Base-by-base conservation (phyloP, 495 filamentous ascomycete species). In the Elaphomyces granulatus region DNA sequence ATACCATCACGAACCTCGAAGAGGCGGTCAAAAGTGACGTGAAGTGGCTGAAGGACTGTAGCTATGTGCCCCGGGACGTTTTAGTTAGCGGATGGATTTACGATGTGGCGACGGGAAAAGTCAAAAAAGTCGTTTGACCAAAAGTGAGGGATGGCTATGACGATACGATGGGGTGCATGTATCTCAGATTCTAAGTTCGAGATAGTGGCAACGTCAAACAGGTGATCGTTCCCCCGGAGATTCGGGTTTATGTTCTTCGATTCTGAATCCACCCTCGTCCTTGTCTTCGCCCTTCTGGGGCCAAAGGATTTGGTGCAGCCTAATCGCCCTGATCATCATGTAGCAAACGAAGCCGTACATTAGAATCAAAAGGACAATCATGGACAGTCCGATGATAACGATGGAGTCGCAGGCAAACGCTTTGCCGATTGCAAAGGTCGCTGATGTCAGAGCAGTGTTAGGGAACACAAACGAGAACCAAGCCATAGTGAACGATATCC, bases 391-490 rank as follows among this genome's bases (percentile, higher is more conserved):
- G 18, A 82, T 52, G 10, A 85, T 73, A 19, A 75, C 53, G 26
- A 92, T 77, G 1, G 71, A 63, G 19, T 58, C 54, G 46, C 67
- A 77, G 1, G 70, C 61, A 23, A 87, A 75, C 1, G 76, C 76
- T 21, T 66, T 67, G 2, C 73, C 78, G n/a, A 88, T 61, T 2
- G 77, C 76, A 46, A 81, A 77, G 0, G 82, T 87, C 0, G 82
- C 79, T 0, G 78, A 82, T 21, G 80, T 63, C 45, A 86, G 54
- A 0, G 81, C 79, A 4, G 83, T 88, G 46, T 93, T 88, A 2
- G 85, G 85, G 50, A 93, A 93, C 0, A 93, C 68, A 51, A 87
- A 93, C 0, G 78, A 82, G 55, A 76, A 90, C 82, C 83, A 93
- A 2, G 76, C 83, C 83, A 93, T 88, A 17, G 80, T 77, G 50